Conservation (phyloP, 2,329 filamentous ascomycete species). For the Alternaria arbusti region DNA sequence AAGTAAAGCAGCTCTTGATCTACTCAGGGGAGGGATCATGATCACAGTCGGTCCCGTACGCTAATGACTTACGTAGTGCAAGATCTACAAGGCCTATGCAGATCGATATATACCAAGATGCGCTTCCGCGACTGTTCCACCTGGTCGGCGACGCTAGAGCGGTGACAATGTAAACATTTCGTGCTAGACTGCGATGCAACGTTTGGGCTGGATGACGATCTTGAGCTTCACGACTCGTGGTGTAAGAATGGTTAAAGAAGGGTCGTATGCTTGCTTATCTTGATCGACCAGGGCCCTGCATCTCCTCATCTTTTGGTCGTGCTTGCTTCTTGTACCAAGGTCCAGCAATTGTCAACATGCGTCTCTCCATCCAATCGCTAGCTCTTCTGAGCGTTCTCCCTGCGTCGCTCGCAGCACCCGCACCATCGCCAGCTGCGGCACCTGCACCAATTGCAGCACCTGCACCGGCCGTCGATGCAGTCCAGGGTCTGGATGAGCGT, state of each 20-base stretch:
- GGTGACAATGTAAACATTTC: not conserved
- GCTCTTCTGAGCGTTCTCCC: slow-evolving; percentile 19
- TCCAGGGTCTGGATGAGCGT: slow-evolving; percentile 13
- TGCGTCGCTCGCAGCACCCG: slow-evolving; percentile 9
- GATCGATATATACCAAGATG: slow-evolving; percentile 2
- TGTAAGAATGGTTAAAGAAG: not conserved
- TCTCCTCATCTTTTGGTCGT: not conserved
- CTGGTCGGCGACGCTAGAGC: not conserved
- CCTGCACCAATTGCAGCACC: slow-evolving; percentile 2
- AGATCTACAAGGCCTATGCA: not conserved
- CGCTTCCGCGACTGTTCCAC: not conserved
- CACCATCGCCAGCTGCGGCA: slow-evolving; percentile 1
- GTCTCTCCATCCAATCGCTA: slow-evolving; percentile 8
- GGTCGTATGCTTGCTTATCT: not conserved
- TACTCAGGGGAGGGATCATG: not conserved
- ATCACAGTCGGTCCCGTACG: not conserved
- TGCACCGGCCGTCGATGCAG: not conserved
- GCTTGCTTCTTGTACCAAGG: not conserved
- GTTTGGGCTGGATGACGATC: not conserved
- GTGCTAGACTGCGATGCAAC: not conserved
- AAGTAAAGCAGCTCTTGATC: not conserved
- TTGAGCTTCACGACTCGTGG: slow-evolving; percentile 4
- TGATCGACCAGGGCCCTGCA: not conserved
- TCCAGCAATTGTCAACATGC: slow-evolving; percentile 9
- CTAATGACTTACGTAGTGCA: not conserved